Percentiles rank a stretch among this genome's conserved stretches.
These are phyloP conservation scores for Cytidiella melzeri DNA, from an alignment of 768 basidiomycete genomes.

Conservation along the genomic window DNA sequence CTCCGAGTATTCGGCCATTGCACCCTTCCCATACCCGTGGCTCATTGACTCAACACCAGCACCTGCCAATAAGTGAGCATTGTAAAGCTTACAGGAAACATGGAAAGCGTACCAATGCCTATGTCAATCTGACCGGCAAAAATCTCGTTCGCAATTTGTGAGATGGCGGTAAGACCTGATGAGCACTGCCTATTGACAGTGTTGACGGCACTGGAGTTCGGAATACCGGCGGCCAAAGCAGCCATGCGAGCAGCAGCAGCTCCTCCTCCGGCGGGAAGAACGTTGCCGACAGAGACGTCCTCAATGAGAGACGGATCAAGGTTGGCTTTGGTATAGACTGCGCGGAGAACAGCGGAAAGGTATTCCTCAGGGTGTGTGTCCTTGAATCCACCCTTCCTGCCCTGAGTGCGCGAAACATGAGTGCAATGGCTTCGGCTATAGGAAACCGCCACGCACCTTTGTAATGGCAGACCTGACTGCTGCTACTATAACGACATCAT, in stretches of 20 bases:
- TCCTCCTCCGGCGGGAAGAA: slow-evolving; percentile 82
- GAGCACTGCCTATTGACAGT: slow-evolving; percentile 92
- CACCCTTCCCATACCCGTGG: slow-evolving; percentile 57
- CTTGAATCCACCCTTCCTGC: slow-evolving; percentile 85
- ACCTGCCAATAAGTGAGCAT: slow-evolving; percentile 36
- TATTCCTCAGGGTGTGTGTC: slow-evolving; percentile 82
- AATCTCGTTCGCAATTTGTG: slow-evolving; percentile 80
- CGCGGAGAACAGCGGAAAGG: slow-evolving; percentile 69
- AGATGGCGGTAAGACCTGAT: slow-evolving; percentile 76
- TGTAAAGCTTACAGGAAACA: background rate
- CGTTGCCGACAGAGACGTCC: slow-evolving; percentile 83
- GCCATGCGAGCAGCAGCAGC: slow-evolving; percentile 83
- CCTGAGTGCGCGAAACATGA: slow-evolving; percentile 33
- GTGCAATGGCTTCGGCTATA: too few relatives aligned
- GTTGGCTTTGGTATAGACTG: slow-evolving; percentile 57
- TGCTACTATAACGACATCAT: slow-evolving; percentile 86
- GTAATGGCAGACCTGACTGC: slow-evolving; percentile 91
- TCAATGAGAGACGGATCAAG: slow-evolving; percentile 81
- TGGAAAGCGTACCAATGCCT: slow-evolving; percentile 72
- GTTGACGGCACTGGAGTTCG: slow-evolving; percentile 63
- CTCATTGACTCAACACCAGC: slow-evolving; percentile 93
- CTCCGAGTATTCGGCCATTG: slow-evolving; percentile 55
- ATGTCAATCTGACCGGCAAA: slow-evolving; percentile 76
- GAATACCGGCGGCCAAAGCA: slow-evolving; percentile 79
- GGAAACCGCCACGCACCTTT: slow-evolving; percentile 49